These are phyloP conservation scores for Seiridium unicorne DNA, from an alignment of 2,329 filamentous ascomycete genomes.

Conservation along the genomic window DNA sequence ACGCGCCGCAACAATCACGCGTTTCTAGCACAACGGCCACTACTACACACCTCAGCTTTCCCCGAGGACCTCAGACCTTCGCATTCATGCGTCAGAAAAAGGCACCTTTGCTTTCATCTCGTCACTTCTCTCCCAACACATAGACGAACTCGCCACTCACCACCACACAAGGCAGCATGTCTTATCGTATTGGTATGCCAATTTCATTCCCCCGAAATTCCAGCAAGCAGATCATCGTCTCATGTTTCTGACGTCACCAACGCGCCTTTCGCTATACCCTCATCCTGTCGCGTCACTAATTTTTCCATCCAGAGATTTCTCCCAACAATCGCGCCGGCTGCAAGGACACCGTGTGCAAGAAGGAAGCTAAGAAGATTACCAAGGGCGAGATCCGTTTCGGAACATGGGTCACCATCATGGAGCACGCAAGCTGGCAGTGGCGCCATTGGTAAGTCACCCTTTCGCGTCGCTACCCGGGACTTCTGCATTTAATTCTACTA, in stretches of 20 bases:
- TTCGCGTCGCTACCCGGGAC: not conserved
- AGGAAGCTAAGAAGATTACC: constrained; percentile 63
- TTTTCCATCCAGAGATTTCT: constrained; percentile 63
- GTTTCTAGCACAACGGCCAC: too few species aligned
- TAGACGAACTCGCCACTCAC: not conserved
- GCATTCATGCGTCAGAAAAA: too few species aligned
- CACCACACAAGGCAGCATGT: constrained; percentile 1
- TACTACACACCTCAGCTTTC: too few species aligned
- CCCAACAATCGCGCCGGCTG: constrained; percentile 72
- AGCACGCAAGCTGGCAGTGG: constrained; percentile 69
- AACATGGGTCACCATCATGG: constrained; percentile 63
- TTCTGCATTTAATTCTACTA: constrained; percentile 3
- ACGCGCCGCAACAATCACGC: too few species aligned
- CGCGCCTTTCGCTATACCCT: constrained; percentile 12
- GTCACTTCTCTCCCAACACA: not conserved
- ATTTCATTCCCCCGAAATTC: not conserved
- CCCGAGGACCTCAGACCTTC: too few species aligned
- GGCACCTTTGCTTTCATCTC: not conserved
- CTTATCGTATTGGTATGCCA: constrained; percentile 3
- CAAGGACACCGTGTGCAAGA: constrained; percentile 71
- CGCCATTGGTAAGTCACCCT: constrained; percentile 73
- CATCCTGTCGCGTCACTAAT: not conserved
- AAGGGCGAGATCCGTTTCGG: constrained; percentile 82
- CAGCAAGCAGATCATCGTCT: not conserved
- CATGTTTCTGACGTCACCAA: constrained; percentile 1